phyloP scores from a whole-genome alignment of 1,284 basidiomycete species.

The Cryptococcus sp. region DNA sequence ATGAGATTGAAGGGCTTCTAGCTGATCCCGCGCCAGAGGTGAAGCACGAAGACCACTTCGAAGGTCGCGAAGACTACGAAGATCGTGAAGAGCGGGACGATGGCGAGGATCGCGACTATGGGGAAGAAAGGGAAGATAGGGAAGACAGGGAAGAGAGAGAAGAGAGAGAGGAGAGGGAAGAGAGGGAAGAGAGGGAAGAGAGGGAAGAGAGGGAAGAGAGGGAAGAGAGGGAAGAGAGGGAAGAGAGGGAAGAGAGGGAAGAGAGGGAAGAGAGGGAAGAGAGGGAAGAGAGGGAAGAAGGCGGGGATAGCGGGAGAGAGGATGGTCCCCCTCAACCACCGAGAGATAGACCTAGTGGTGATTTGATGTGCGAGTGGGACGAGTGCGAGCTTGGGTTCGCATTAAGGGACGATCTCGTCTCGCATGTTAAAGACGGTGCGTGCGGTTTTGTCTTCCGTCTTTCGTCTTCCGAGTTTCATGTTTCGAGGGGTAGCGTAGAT shows the following conservation, averaged over 20 bases:
- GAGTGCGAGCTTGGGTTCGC: conserved; percentile 26
- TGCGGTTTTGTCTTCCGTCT: conserved; percentile 3
- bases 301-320: too few species aligned
- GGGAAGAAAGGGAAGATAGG: neutral
- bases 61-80: neutral
- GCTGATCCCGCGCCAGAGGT: conserved; percentile 11
- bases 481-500: too few species aligned
- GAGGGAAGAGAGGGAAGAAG: conserved; percentile 2
- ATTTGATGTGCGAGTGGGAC: conserved; percentile 29
- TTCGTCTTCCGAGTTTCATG: too few species aligned
- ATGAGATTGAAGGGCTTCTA: conserved; percentile 35
- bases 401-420: conserved; percentile 29
- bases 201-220: neutral
- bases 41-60: too few species aligned
- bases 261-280: neutral
- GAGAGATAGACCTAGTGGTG: neutral
- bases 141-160: neutral
- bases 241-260: neutral
- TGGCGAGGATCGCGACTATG: neutral
- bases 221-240: neutral
- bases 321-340: too few species aligned
- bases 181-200: neutral
- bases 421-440: conserved; percentile 37
- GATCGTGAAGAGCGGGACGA: neutral
- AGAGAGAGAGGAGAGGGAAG: neutral